Conservation (phyloP, 345 rosid genomes). For the Moricandia moricandioides region DNA sequence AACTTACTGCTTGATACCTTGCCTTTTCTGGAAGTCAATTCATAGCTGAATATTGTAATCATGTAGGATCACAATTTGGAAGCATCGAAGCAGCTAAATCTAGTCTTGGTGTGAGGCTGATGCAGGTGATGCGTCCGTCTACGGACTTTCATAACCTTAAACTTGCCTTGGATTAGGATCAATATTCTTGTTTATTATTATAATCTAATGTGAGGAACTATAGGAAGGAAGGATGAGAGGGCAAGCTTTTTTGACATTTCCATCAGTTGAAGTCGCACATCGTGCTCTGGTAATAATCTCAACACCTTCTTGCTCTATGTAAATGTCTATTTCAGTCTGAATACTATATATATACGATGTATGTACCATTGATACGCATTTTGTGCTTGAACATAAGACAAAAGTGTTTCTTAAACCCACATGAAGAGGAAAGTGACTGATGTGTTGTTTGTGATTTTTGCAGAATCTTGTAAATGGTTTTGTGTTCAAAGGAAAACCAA, state of each 20-base stretch:
- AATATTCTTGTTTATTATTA: neutral
- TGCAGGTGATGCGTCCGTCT: constrained; percentile 57
- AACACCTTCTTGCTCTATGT: constrained; percentile 9
- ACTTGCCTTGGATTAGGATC: neutral
- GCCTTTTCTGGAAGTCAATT: neutral
- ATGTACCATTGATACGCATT: neutral
- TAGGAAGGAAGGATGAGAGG: constrained; percentile 99
- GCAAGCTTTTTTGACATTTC: constrained; percentile 95
- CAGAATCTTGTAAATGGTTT: constrained; percentile 88
- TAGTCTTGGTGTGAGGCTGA: constrained; percentile 66
- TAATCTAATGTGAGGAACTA: constrained; percentile 10
- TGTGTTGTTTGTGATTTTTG: constrained; percentile 23
- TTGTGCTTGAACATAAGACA: neutral
- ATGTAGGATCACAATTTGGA: constrained; percentile 85
- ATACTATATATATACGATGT: neutral
- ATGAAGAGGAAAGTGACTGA: neutral
- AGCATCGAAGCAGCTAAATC: constrained; percentile 65
- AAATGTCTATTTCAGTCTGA: neutral
- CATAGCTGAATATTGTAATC: neutral
- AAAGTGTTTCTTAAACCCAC: neutral
- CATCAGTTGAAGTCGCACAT: constrained; percentile 82
- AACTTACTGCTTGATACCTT: neutral
- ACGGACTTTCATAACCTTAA: constrained; percentile 8
- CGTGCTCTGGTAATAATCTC: constrained; percentile 66
- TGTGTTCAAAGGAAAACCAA: constrained; percentile 80